These are phyloP conservation scores for Starmerella powellii DNA, from an alignment of 805 yeast genomes.

Conservation along the genomic window DNA sequence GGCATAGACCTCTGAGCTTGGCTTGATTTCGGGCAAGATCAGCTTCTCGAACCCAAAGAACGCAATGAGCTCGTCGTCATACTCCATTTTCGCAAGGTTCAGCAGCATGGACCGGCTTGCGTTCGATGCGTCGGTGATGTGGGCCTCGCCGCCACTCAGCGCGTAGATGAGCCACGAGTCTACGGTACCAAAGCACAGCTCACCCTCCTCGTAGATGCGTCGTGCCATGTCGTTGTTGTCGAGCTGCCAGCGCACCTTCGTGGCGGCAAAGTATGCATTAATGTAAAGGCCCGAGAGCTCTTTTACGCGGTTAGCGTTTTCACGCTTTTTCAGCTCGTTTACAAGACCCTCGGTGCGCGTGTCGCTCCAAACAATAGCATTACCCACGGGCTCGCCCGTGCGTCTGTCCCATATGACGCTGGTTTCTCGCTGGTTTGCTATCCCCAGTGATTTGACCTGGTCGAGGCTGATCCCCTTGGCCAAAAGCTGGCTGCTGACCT, in stretches of 20 bases:
- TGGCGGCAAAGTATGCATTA: conserved; percentile 83
- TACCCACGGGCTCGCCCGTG: conserved; percentile 71
- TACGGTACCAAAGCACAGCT: conserved; percentile 83
- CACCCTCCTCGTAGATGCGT: conserved; percentile 59
- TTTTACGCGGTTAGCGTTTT: conserved; percentile 45
- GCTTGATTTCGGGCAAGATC: conserved; percentile 65
- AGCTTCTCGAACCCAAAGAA: conserved; percentile 70
- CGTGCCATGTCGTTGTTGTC: conserved; percentile 61
- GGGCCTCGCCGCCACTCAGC: conserved; percentile 51
- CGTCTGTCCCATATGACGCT: conserved; percentile 69
- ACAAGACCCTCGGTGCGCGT: conserved; percentile 71
- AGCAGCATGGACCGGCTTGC: conserved; percentile 86
- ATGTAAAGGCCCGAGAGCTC: conserved; percentile 73
- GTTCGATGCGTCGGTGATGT: conserved; percentile 78
- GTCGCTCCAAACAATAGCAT: conserved; percentile 95
- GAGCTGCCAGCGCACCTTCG: conserved; percentile 78
- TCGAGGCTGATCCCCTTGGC: conserved; percentile 25
- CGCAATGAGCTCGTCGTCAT: conserved; percentile 61
- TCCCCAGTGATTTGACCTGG: conserved; percentile 62
- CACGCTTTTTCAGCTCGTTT: conserved; percentile 44
- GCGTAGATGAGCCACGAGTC: conserved; percentile 90
- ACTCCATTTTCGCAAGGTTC: conserved; percentile 63
- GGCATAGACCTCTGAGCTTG: conserved; percentile 71
- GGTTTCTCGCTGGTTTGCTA: conserved; percentile 94
- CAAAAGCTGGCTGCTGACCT: conserved; percentile 28